phyloP scores from a whole-genome alignment of 495 filamentous ascomycete species.

The Trichocladium uniseriatum region DNA sequence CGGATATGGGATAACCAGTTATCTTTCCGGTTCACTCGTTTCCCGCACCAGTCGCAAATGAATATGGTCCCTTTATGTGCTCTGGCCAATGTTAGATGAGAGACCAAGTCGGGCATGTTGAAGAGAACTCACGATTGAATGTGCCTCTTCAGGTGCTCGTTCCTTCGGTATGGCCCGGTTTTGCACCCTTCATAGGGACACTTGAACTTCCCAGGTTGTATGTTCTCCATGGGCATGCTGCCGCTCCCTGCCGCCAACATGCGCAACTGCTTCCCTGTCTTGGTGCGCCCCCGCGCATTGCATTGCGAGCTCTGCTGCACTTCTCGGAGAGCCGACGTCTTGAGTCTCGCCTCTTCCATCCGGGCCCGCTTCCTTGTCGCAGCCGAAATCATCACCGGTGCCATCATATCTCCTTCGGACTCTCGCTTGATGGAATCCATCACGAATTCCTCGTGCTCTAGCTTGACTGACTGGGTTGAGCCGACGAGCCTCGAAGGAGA shows the following conservation, averaged over 20 bases:
- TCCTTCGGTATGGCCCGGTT: slow-evolving; percentile 44
- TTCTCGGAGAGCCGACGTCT: slow-evolving; percentile 27
- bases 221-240: slow-evolving; percentile 17
- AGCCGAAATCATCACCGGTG: not conserved
- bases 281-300: not conserved
- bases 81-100: not conserved
- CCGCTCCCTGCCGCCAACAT: not conserved
- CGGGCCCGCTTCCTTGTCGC: slow-evolving; percentile 12
- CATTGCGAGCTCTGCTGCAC: slow-evolving; percentile 13
- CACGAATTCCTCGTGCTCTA: not conserved
- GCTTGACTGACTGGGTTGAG: not conserved
- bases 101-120: not conserved
- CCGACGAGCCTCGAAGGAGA: not conserved
- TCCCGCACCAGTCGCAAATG: slow-evolving; percentile 30
- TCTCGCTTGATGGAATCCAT: slow-evolving; percentile 1
- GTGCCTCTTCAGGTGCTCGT: slow-evolving; percentile 59
- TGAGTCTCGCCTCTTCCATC: slow-evolving; percentile 25
- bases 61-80: not conserved
- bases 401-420: not conserved
- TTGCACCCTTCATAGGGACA: slow-evolving; percentile 21
- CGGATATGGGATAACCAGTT: slow-evolving; percentile 35
- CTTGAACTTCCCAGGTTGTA: slow-evolving; percentile 11
- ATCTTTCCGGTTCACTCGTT: slow-evolving; percentile 50
- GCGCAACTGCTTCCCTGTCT: not conserved
- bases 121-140: slow-evolving; percentile 39